These are phyloP conservation scores for Tubosaeta sp. DNA, from an alignment of 768 basidiomycete genomes.

Conservation along the genomic window DNA sequence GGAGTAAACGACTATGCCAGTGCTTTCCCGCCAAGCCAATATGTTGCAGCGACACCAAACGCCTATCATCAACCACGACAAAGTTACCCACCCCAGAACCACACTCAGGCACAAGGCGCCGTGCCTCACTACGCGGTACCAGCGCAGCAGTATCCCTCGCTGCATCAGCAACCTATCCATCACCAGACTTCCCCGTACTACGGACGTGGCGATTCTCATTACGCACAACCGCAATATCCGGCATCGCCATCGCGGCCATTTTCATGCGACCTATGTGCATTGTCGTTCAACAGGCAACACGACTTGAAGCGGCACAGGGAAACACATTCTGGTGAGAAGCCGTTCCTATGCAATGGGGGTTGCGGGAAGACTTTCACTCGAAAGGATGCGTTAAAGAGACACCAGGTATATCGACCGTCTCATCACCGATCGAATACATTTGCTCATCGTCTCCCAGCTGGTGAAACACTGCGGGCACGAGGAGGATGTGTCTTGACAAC, in stretches of 20 bases:
- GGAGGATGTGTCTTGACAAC: constrained; percentile 39
- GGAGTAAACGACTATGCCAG: constrained; percentile 19
- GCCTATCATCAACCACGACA: constrained; percentile 25
- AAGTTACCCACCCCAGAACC: constrained; percentile 23
- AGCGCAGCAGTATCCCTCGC: constrained; percentile 27
- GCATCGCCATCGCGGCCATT: constrained; percentile 60
- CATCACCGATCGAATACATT: constrained; percentile 3
- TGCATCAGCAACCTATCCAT: constrained; percentile 17
- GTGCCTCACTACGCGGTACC: constrained; percentile 29
- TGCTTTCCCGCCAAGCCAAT: constrained; percentile 19
- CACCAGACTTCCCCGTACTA: constrained; percentile 33
- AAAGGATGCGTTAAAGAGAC: constrained; percentile 82
- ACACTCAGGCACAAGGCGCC: constrained; percentile 32
- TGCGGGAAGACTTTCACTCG: constrained; percentile 86
- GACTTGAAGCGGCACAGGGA: constrained; percentile 82
- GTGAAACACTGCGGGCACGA: constrained; percentile 77
- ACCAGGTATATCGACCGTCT: constrained; percentile 53
- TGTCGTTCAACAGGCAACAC: constrained; percentile 84
- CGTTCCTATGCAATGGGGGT: constrained; percentile 76
- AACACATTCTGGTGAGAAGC: constrained; percentile 83
- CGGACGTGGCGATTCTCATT: constrained; percentile 26
- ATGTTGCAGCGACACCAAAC: constrained; percentile 10
- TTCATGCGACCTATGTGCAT: constrained; percentile 66
- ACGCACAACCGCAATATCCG: constrained; percentile 43
- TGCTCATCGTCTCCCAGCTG: constrained; percentile 40